These are phyloP conservation scores for Lactarius indigo DNA, from an alignment of 768 basidiomycete species.

Conservation along the genomic window DNA sequence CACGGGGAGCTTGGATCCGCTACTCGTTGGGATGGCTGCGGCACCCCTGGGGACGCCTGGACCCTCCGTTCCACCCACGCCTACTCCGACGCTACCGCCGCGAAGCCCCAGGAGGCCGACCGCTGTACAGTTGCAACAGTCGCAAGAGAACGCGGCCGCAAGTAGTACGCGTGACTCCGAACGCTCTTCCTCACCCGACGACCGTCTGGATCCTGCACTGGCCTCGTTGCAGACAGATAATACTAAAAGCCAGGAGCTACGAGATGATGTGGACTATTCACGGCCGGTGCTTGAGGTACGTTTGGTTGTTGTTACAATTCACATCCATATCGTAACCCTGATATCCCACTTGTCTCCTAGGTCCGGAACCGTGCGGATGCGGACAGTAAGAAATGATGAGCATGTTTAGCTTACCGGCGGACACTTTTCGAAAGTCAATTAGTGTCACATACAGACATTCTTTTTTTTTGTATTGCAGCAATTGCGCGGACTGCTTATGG, in stretches of 20 bases:
- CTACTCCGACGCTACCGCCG: constrained; percentile 11
- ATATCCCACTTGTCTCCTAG: background rate
- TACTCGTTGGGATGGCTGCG: constrained; percentile 38
- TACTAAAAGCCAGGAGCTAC: constrained; percentile 6
- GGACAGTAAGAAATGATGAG: background rate
- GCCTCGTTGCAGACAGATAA: background rate
- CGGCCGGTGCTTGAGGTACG: constrained; percentile 16
- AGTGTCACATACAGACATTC: background rate
- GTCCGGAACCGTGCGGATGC: background rate
- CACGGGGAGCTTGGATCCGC: constrained; percentile 57
- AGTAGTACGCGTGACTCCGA: constrained; percentile 1
- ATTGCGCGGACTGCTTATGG: constrained; percentile 5
- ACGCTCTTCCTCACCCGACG: constrained; percentile 1
- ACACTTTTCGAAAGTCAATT: background rate
- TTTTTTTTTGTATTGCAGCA: background rate
- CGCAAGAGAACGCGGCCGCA: background rate
- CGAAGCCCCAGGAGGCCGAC: constrained; percentile 19
- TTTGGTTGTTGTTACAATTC: background rate
- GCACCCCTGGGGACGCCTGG: background rate
- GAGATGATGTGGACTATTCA: constrained; percentile 17
- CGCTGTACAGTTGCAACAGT: background rate
- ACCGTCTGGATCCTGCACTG: constrained; percentile 13
- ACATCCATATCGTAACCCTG: background rate
- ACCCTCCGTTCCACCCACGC: background rate
- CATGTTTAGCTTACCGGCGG: background rate